These are phyloP conservation scores for Penicillium maclennaniae DNA, from an alignment of 495 filamentous ascomycete species.

Conservation along the genomic window DNA sequence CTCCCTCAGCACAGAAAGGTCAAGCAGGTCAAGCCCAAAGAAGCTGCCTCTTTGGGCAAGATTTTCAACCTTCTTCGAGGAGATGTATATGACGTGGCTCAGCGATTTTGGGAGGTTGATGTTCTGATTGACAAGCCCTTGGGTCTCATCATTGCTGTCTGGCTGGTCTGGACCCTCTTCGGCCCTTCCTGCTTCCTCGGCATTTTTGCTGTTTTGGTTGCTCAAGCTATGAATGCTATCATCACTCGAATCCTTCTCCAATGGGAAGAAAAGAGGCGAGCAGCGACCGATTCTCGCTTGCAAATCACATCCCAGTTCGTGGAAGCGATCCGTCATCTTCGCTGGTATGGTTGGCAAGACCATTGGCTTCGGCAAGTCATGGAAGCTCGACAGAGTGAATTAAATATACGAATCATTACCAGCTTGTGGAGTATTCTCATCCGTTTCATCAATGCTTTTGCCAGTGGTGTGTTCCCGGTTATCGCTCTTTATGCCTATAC, in stretches of 20 bases:
- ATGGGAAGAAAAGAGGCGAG: constrained; percentile 61
- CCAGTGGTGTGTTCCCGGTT: constrained; percentile 69
- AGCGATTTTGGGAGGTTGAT: constrained; percentile 77
- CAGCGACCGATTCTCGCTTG: constrained; percentile 65
- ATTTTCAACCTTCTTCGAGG: constrained; percentile 76
- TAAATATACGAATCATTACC: constrained; percentile 62
- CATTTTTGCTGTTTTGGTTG: constrained; percentile 57
- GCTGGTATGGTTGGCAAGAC: constrained; percentile 85
- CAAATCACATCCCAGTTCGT: constrained; percentile 76
- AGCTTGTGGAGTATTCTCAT: constrained; percentile 58
- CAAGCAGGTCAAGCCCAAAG: constrained; percentile 33
- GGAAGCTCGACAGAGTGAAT: constrained; percentile 62
- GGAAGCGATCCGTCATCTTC: constrained; percentile 76
- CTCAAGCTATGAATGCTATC: constrained; percentile 60
- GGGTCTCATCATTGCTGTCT: constrained; percentile 61
- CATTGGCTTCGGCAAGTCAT: constrained; percentile 73
- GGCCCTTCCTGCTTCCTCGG: constrained; percentile 77
- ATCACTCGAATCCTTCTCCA: constrained; percentile 57
- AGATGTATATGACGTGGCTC: constrained; percentile 80
- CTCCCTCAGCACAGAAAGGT: constrained; percentile 4
- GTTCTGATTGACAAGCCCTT: constrained; percentile 64
- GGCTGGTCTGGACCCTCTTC: constrained; percentile 69
- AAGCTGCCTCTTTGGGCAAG: constrained; percentile 74
- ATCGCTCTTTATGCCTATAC: constrained; percentile 78
- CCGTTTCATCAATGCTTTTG: constrained; percentile 56